Evolutionary conservation across 2,329 filamentous ascomycete species (phyloP), one percentile per base, ranked within the genome.

Genomic region (Xylaria sp.): DNA sequence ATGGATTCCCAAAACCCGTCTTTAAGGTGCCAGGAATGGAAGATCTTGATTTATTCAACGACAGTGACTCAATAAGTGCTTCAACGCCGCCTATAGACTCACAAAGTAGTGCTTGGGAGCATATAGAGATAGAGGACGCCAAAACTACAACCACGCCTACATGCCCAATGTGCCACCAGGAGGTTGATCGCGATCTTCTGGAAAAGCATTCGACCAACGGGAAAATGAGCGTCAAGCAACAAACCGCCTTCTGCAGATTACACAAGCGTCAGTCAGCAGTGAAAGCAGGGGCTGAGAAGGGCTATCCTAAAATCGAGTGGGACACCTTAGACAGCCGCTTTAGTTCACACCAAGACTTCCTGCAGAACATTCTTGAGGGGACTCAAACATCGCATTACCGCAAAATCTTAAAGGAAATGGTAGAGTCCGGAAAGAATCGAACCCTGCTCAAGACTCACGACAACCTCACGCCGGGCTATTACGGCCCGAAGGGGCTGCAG

Each of bases 291-390:
- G 75, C 71, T 10, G 78, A 83, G 15, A 86, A 83, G 52, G 85
- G 87, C 0, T 96, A 95, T 77, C 94, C 94, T 0, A 78, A 81
- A 0, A 91, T 97, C 61, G 81, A 93, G 67, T 97, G 93, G 93
- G 78, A 81, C 0, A 75, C 72, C 0, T 83, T 97, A 28, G 84
- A 89, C 20, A 69, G 77, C 3, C 88, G 93, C 7, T 86, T 94
- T 36, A 77, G 81, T 3, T 75, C 79, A 5, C 87, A 93, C 77
- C 84, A 88, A 68, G 73, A 78, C 0, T 82, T 84, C 48, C 79
- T 97, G 1, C 82, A 86, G 68, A 79, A 78, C 15, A 83, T 97
- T 31, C 82, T 97, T 33, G 82, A 87, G 36, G 87, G 86, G n/a
- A 80, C 82, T 20, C 72, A 66, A 43, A 74, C 78, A 8, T 93